These are phyloP conservation scores for Aspergillus eucalypticola DNA, from an alignment of 2,329 filamentous ascomycete genomes.

Conservation along the genomic window DNA sequence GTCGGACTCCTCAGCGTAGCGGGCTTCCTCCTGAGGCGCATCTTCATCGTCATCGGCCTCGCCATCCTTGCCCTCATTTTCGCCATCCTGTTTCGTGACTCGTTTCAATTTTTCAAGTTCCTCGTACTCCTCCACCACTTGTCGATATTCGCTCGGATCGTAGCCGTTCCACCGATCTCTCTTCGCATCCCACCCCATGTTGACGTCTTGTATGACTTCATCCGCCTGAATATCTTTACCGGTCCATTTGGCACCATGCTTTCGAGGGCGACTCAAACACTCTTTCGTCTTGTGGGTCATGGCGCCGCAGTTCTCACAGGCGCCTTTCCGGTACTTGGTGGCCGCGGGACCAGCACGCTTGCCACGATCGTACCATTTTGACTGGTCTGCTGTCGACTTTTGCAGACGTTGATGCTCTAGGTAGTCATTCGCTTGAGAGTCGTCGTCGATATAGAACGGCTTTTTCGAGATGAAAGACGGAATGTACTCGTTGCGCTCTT, in stretches of 20 bases:
- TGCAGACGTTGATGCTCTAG: conserved; percentile 93
- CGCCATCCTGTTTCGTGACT: conserved; percentile 52
- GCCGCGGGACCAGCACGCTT: conserved; percentile 81
- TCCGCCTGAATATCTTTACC: conserved; percentile 93
- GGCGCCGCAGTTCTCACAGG: conserved; percentile 96
- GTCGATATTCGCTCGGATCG: conserved; percentile 79
- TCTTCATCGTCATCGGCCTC: conserved; percentile 56
- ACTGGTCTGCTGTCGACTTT: conserved; percentile 65
- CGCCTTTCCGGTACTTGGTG: conserved; percentile 96
- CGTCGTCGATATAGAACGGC: conserved; percentile 88
- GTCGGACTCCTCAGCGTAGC: conserved; percentile 91
- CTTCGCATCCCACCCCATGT: conserved; percentile 94
- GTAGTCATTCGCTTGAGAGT: conserved; percentile 76
- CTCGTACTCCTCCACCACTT: conserved; percentile 87
- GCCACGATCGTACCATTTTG: conserved; percentile 91
- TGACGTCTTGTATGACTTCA: conserved; percentile 79
- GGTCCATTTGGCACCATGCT: conserved; percentile 87
- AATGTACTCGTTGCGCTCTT: conserved; percentile 98
- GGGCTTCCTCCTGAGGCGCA: conserved; percentile 50
- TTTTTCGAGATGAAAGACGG: conserved; percentile 97
- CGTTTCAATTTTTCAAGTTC: conserved; percentile 75
- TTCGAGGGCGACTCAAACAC: conserved; percentile 83
- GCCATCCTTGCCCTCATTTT: conserved; percentile 52
- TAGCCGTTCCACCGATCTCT: conserved; percentile 99
- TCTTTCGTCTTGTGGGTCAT: conserved; percentile 97